Evolutionary conservation across 371 early-diverging fungal species (phyloP).

Genomic region (Amoeboaphelidium occidentale): DNA sequence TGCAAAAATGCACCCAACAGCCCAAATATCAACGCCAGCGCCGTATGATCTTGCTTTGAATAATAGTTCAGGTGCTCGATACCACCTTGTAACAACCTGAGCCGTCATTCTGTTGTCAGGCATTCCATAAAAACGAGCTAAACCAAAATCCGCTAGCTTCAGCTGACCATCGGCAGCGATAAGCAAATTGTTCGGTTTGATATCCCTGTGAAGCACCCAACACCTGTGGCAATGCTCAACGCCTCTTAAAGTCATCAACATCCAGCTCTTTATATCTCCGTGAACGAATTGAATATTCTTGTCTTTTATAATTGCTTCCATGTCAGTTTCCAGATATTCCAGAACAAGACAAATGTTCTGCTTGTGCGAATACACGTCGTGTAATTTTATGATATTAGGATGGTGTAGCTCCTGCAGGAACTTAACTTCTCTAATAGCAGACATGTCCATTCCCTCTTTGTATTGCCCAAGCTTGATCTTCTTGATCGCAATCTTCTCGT

Average conservation of each 20-base stretch:
- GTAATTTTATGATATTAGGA: constrained; percentile 75
- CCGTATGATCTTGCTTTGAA: constrained; percentile 80
- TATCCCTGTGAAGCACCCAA: constrained; percentile 92
- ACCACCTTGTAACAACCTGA: constrained; percentile 95
- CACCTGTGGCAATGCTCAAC: constrained; percentile 75
- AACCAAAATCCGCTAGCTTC: constrained; percentile 99
- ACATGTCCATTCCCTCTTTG: constrained; percentile 64
- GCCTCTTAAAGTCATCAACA: constrained; percentile 89
- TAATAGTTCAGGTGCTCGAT: constrained; percentile 95
- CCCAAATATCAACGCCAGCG: constrained; percentile 91
- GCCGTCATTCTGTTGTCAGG: constrained; percentile 55
- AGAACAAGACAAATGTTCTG: constrained; percentile 80
- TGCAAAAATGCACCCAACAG: constrained; percentile 96
- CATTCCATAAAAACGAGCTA: constrained; percentile 82
- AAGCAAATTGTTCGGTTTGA: constrained; percentile 98
- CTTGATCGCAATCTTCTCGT: constrained; percentile 55
- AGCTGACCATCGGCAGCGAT: constrained; percentile 66
- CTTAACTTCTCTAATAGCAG: constrained; percentile 94
- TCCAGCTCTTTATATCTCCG: constrained; percentile 95
- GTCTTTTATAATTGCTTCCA: constrained; percentile 95
- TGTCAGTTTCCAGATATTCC: constrained; percentile 81
- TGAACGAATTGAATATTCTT: constrained; percentile 76
- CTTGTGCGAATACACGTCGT: constrained; percentile 85
- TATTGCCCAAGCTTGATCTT: constrained; percentile 76
- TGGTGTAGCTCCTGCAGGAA: constrained; percentile 75